Evolutionary conservation across 2,329 filamentous ascomycete species (phyloP).

Genomic region (Diaporthe helianthi): DNA sequence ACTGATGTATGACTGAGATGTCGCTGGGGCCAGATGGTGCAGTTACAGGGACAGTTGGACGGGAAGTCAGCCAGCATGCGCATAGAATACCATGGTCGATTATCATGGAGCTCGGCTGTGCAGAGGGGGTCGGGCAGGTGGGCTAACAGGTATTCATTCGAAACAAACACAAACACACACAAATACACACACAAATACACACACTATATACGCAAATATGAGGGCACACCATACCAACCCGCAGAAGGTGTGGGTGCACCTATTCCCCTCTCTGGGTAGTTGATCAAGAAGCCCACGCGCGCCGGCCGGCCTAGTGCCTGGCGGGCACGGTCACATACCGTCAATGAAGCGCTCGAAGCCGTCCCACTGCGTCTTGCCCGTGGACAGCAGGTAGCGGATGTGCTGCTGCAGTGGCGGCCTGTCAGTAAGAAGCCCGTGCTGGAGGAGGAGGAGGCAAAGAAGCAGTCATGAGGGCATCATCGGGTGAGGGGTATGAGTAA

Average conservation of each 20-base stretch:
- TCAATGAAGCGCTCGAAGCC: slow-evolving; percentile 65
- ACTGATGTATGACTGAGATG: background rate
- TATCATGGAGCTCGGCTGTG: background rate
- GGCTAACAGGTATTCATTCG: background rate
- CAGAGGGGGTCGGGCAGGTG: background rate
- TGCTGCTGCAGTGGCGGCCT: slow-evolving; percentile 44
- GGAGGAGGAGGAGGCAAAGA: no score
- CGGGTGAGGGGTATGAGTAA: slow-evolving; percentile 22
- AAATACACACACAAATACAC: background rate
- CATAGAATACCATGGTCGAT: background rate
- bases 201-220: background rate
- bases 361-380: slow-evolving; percentile 71
- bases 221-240: no score
- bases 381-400: slow-evolving; percentile 69
- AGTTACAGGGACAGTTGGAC: background rate
- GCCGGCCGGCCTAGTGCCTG: background rate
- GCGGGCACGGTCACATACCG: slow-evolving; percentile 46
- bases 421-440: background rate
- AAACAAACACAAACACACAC: background rate
- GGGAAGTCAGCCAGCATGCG: background rate
- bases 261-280: no score
- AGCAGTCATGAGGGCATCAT: background rate
- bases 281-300: background rate
- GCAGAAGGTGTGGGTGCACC: no score
- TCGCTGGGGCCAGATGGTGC: background rate